Conservation (phyloP, 1,139 yeast genomes). For the Hyphopichia fennica region DNA sequence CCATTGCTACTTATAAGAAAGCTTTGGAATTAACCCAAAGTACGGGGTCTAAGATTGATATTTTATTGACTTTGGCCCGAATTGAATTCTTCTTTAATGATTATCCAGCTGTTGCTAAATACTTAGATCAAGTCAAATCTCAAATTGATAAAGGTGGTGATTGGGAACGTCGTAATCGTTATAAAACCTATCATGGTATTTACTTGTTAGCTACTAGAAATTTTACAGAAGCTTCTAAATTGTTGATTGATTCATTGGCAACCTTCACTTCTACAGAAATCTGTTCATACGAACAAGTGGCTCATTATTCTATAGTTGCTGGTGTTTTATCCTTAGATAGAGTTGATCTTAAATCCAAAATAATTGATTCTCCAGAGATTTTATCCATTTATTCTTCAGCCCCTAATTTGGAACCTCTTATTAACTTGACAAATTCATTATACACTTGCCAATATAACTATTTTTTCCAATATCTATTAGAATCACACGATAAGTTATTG, state of each 20-base stretch:
- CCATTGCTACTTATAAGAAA: slow-evolving; percentile 68
- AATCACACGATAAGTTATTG: slow-evolving; percentile 74
- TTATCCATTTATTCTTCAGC: slow-evolving; percentile 76
- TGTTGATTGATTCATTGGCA: slow-evolving; percentile 87
- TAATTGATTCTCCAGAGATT: slow-evolving; percentile 93
- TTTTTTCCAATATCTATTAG: slow-evolving; percentile 76
- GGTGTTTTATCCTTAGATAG: slow-evolving; percentile 84
- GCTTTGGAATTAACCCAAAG: slow-evolving; percentile 82
- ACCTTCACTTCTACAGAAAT: slow-evolving; percentile 96
- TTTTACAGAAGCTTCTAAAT: slow-evolving; percentile 76
- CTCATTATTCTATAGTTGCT: slow-evolving; percentile 81
- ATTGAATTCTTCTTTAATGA: slow-evolving; percentile 87
- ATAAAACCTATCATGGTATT: slow-evolving; percentile 87
- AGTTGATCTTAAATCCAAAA: slow-evolving; percentile 77
- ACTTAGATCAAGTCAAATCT: slow-evolving; percentile 69
- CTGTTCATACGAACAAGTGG: slow-evolving; percentile 86
- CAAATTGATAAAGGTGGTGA: slow-evolving; percentile 96
- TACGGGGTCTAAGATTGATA: slow-evolving; percentile 88
- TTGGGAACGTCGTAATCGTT: slow-evolving; percentile 97
- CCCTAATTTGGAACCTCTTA: slow-evolving; percentile 74
- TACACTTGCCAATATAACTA: slow-evolving; percentile 86
- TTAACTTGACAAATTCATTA: slow-evolving; percentile 79
- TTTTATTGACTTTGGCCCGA: slow-evolving; percentile 75
- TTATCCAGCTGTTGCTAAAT: slow-evolving; percentile 64
- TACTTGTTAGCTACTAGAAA: slow-evolving; percentile 83